Conservation (phyloP, 768 basidiomycete species). For the Psilocybe cyanescens region DNA sequence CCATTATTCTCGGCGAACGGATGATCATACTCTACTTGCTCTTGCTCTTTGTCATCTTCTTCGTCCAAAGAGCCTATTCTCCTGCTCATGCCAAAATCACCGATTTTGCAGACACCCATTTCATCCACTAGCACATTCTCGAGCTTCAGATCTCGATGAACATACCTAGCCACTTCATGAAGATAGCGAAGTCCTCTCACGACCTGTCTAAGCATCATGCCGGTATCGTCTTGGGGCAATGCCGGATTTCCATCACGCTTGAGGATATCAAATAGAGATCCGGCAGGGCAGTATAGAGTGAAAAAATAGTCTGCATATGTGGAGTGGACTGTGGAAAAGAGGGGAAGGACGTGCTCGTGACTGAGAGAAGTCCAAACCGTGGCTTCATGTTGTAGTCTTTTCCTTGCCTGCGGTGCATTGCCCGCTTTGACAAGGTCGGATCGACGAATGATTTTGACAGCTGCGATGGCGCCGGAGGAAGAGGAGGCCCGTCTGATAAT, state of each 20-base stretch:
- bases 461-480: slow-evolving; percentile 67
- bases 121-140: slow-evolving; percentile 96
- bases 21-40: slow-evolving; percentile 26
- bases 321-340: slow-evolving; percentile 67
- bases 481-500: slow-evolving; percentile 73
- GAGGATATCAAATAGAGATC: slow-evolving; percentile 84
- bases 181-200: slow-evolving; percentile 83
- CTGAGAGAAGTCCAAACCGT: slow-evolving; percentile 73
- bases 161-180: slow-evolving; percentile 74
- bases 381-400: slow-evolving; percentile 72
- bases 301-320: slow-evolving; percentile 77
- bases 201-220: slow-evolving; percentile 87
- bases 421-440: slow-evolving; percentile 57
- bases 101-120: slow-evolving; percentile 82
- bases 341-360: slow-evolving; percentile 87
- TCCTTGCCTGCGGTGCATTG: slow-evolving; percentile 49
- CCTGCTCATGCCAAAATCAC: slow-evolving; percentile 84
- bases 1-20: slow-evolving; percentile 13
- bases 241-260: slow-evolving; percentile 70
- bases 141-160: slow-evolving; percentile 95
- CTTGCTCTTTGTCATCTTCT: slow-evolving; percentile 33
- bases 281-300: slow-evolving; percentile 83
- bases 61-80: slow-evolving; percentile 54
- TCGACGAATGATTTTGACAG: slow-evolving; percentile 82
- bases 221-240: slow-evolving; percentile 76